Evolutionary conservation across 441 rosid species (phyloP).

Genomic region (Omphalea diandra): DNA sequence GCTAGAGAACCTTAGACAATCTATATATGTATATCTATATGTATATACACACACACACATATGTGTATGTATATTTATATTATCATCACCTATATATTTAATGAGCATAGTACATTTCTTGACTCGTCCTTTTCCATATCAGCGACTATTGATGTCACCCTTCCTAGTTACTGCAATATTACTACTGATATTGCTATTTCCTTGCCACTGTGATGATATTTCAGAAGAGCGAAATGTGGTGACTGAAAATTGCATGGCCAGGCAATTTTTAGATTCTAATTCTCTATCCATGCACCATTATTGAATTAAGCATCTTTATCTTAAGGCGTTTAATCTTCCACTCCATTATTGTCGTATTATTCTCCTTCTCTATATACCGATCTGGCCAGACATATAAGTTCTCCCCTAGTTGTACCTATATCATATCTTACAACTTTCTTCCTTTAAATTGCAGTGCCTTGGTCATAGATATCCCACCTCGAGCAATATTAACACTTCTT

Average conservation of each 20-base stretch:
- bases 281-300: slow-evolving; percentile 49
- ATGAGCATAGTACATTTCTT: no score
- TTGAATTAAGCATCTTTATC: slow-evolving; percentile 71
- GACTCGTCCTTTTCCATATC: no score
- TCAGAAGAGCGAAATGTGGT: slow-evolving; percentile 7
- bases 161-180: neutral
- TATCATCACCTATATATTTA: no score
- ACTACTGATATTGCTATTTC: neutral
- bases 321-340: slow-evolving; percentile 29
- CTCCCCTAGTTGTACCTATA: slow-evolving; percentile 40
- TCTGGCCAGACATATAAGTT: slow-evolving; percentile 40
- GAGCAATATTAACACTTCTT: slow-evolving; percentile 3
- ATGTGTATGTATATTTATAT: no score
- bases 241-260: slow-evolving; percentile 27
- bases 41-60: no score
- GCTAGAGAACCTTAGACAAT: neutral
- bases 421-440: slow-evolving; percentile 18
- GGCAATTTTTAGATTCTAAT: slow-evolving; percentile 41
- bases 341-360: slow-evolving; percentile 45
- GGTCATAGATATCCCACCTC: slow-evolving; percentile 18
- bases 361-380: slow-evolving; percentile 27
- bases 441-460: slow-evolving; percentile 29
- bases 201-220: slow-evolving; percentile 4
- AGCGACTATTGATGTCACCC: neutral
- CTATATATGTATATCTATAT: no score